Evolutionary conservation across 2,329 filamentous ascomycete species (phyloP), one percentile per base, ranked within the genome.

Genomic region (Stagonosporopsis rhizophila): DNA sequence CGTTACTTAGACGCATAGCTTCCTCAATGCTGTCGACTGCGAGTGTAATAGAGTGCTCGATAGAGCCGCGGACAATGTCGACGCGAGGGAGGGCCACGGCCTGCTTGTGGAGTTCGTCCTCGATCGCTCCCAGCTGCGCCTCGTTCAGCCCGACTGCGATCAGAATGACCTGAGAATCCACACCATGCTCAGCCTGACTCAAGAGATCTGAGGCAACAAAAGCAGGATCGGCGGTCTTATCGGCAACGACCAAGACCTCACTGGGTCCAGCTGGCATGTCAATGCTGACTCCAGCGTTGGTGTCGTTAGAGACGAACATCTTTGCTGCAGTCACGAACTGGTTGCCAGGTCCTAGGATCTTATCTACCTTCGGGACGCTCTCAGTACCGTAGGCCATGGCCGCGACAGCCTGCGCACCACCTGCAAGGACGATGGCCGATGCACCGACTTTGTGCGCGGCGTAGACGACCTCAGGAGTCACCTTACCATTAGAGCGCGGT

Each of bases 261-360:
- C 92, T 96, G 0, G 95, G 95, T 0, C 95, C 95, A 32, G 95
- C 95, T 11, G 95, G 95, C 95, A 99, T 99, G 74, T 99, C 95
- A 69, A 99, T 99, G 77, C 92, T 89, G 37, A 97, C 93, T 20
- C 91, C 90, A 12, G 95, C 95, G 58, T 92, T 96, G 40, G 95
- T 98, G 75, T 99, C 95, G 77, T 99, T 99, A 77, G 89, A 91
- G 39, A 99, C 95, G 68, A 93, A 85, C 95, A 99, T 99, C 85
- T 99, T 99, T 48, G 91, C 95, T 0, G 95, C 95, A 0, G 95
- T 99, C 37, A 99, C 95, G 73, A 98, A 99, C 77, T 98, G 95
- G 79, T 99, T 99, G 32, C 95, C 95, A 2, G 95, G 95, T 0
- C 95, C 95, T 12, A 98, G 86, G 67, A 99, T 97, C 85, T 99